Percentiles rank a stretch among this genome's conserved stretches.
phyloP scores from a whole-genome alignment of 1,284 basidiomycete genomes.

The Cryptococcus depauperatus region DNA sequence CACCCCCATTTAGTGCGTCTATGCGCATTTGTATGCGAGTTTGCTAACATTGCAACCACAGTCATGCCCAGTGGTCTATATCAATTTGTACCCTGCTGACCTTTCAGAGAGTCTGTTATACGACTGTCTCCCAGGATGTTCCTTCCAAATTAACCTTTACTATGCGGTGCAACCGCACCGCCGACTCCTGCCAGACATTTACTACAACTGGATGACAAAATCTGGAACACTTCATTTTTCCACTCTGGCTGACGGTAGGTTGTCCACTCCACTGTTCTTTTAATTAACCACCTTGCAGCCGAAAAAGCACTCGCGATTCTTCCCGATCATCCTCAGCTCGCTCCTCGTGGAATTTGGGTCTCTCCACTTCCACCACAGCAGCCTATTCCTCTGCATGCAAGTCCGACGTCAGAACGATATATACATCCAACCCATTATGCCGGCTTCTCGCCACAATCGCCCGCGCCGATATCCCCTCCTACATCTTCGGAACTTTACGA shows the following conservation, averaged over 20 bases:
- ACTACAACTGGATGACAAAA: constrained; percentile 38
- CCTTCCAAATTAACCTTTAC: constrained; percentile 19
- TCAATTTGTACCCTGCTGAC: constrained; percentile 24
- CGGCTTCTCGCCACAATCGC: background rate
- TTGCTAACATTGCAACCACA: background rate
- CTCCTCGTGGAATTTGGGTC: constrained; percentile 51
- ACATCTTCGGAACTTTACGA: constrained; percentile 58
- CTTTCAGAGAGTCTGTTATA: constrained; percentile 18
- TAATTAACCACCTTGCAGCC: constrained; percentile 49
- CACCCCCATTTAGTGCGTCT: constrained; percentile 14
- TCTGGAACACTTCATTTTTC: constrained; percentile 21
- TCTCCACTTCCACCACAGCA: constrained; percentile 60
- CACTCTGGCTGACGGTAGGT: constrained; percentile 15
- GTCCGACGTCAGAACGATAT: constrained; percentile 16
- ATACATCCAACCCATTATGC: constrained; percentile 20
- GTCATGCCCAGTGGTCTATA: constrained; percentile 15
- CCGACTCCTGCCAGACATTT: constrained; percentile 26
- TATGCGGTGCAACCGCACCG: constrained; percentile 14
- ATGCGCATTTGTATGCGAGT: too few species aligned
- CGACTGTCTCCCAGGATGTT: constrained; percentile 22
- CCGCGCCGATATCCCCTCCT: constrained; percentile 40
- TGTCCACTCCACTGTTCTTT: background rate
- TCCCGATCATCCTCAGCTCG: constrained; percentile 62
- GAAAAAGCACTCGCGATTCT: constrained; percentile 80
- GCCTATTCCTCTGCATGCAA: constrained; percentile 51